Percentiles rank a stretch among this genome's conserved stretches.
phyloP scores from a whole-genome alignment of 2,329 filamentous ascomycete genomes.

The Aschersonia sp. region DNA sequence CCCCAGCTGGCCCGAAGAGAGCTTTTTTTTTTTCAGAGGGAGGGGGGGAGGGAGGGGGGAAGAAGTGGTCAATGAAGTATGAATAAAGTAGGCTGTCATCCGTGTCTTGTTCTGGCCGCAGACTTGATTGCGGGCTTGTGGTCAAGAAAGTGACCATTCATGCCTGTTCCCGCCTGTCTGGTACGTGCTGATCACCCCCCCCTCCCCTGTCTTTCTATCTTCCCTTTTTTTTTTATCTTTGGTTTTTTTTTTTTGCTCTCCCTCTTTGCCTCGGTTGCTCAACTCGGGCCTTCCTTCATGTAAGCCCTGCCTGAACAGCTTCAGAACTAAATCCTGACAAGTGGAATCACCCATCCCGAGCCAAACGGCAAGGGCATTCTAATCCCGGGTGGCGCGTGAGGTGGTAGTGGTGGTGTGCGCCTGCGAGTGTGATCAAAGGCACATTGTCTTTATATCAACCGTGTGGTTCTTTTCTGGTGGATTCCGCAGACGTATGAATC shows the following conservation, averaged over 20 bases:
- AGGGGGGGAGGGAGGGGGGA: not conserved
- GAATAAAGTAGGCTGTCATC: not conserved
- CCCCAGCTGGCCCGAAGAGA: not conserved
- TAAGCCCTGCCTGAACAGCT: too few relatives aligned
- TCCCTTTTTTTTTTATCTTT: too few relatives aligned
- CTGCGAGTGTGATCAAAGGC: constrained; percentile 2
- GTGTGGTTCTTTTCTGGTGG: constrained; percentile 3
- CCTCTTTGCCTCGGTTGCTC: too few relatives aligned
- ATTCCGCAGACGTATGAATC: constrained; percentile 5
- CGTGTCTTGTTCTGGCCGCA: too few relatives aligned
- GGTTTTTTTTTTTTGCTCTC: too few relatives aligned
- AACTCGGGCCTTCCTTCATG: too few relatives aligned
- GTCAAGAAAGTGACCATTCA: too few relatives aligned
- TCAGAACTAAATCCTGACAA: not conserved
- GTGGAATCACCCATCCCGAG: not conserved
- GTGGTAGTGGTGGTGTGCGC: constrained; percentile 2
- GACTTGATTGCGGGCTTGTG: too few relatives aligned
- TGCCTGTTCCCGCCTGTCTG: too few relatives aligned
- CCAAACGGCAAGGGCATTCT: not conserved
- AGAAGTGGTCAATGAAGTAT: not conserved
- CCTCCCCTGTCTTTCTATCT: too few relatives aligned
- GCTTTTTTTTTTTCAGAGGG: too few relatives aligned
- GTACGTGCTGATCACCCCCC: too few relatives aligned
- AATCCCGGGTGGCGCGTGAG: constrained; percentile 5
- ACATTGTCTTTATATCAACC: constrained; percentile 2